Percentiles rank a stretch among this genome's conserved stretches.
These are phyloP conservation scores for Xylariaceae sp. DNA, from an alignment of 2,329 filamentous ascomycete species.

Conservation along the genomic window DNA sequence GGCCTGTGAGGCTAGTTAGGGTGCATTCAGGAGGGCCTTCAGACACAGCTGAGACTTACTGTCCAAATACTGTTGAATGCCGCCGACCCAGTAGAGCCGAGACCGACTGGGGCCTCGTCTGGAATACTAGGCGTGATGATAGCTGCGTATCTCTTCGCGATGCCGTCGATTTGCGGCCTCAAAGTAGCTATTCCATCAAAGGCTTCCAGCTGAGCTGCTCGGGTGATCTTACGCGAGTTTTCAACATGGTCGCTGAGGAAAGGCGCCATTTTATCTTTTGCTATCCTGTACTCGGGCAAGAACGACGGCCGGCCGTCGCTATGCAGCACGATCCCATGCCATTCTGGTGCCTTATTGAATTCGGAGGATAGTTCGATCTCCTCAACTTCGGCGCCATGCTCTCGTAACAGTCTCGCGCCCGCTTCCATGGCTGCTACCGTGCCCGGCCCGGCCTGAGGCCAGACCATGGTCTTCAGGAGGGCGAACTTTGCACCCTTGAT, in stretches of 20 bases:
- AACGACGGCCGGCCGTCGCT: slow-evolving; percentile 51
- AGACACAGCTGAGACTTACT: slow-evolving; percentile 28
- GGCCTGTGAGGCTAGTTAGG: slow-evolving; percentile 23
- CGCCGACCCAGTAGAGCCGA: slow-evolving; percentile 49
- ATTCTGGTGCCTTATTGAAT: slow-evolving; percentile 45
- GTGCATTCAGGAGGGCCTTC: background rate
- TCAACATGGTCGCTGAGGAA: slow-evolving; percentile 48
- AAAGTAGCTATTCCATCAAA: slow-evolving; percentile 51
- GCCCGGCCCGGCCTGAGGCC: slow-evolving; percentile 41
- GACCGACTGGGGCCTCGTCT: slow-evolving; percentile 55
- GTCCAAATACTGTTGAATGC: slow-evolving; percentile 50
- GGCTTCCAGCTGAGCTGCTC: slow-evolving; percentile 45
- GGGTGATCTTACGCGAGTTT: slow-evolving; percentile 37
- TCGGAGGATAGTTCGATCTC: slow-evolving; percentile 49
- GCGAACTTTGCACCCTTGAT: slow-evolving; percentile 50
- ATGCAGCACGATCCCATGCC: slow-evolving; percentile 46
- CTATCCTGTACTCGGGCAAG: slow-evolving; percentile 45
- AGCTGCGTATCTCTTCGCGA: slow-evolving; percentile 48
- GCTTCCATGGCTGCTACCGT: slow-evolving; percentile 38
- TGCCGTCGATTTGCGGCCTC: slow-evolving; percentile 49
- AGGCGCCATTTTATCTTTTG: slow-evolving; percentile 41
- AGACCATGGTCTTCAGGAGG: slow-evolving; percentile 49
- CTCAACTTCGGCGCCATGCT: slow-evolving; percentile 49
- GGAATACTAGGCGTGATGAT: slow-evolving; percentile 54
- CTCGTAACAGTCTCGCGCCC: slow-evolving; percentile 34